Evolutionary conservation across 2,329 filamentous ascomycete genomes (phyloP).

Genomic region (Fusarium duplospermum): DNA sequence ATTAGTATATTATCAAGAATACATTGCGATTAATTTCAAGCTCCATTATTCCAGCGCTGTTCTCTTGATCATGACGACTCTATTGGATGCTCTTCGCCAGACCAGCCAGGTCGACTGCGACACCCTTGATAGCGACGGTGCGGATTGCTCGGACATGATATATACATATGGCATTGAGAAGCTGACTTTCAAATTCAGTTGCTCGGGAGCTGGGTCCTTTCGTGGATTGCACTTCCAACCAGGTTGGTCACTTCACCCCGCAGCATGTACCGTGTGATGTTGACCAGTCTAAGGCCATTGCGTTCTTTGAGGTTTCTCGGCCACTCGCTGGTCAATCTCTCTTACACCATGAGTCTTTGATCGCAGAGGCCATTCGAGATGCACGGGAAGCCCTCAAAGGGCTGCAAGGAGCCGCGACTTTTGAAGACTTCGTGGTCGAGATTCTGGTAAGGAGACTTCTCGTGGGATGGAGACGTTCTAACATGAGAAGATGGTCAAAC

Average conservation of each 20-base stretch:
- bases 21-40: neutral
- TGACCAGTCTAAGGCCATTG: constrained; percentile 47
- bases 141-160: neutral
- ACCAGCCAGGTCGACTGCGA: constrained; percentile 50
- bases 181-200: constrained; percentile 40
- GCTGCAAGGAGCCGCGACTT: constrained; percentile 36
- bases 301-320: constrained; percentile 47
- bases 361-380: constrained; percentile 43
- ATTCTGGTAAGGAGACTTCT: constrained; percentile 56
- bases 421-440: constrained; percentile 65
- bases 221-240: constrained; percentile 53
- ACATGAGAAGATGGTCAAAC: constrained; percentile 62
- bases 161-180: neutral
- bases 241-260: constrained; percentile 28
- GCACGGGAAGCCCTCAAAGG: constrained; percentile 32
- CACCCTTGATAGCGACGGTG: constrained; percentile 51
- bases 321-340: constrained; percentile 29
- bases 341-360: constrained; percentile 45
- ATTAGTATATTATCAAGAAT: constrained; percentile 6
- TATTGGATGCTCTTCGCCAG: constrained; percentile 45
- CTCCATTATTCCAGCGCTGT: neutral
- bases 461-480: neutral
- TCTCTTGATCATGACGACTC: constrained; percentile 37
- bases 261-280: neutral
- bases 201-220: constrained; percentile 49